Evolutionary conservation across 768 basidiomycete species (phyloP).

Genomic region (Hydnomerulius pinastri): DNA sequence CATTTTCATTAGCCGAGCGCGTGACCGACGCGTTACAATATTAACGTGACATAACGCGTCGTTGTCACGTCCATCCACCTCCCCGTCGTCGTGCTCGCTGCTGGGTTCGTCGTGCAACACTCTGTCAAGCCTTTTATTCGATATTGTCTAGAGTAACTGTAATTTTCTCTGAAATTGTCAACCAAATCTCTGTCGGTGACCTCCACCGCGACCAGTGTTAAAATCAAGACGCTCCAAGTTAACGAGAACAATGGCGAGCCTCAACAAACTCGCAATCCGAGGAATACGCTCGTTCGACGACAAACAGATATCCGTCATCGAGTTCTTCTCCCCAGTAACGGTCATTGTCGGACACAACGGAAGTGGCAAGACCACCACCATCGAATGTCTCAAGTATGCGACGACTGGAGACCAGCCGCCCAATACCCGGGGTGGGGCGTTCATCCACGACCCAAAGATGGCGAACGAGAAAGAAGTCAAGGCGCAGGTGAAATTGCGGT

Average conservation of each 20-base stretch:
- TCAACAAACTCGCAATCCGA: slow-evolving; percentile 93
- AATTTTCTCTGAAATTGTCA: too few relatives aligned
- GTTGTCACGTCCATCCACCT: too few relatives aligned
- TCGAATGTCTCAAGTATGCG: slow-evolving; percentile 99
- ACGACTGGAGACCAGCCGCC: slow-evolving; percentile 98
- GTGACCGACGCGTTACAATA: too few relatives aligned
- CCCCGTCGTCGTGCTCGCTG: too few relatives aligned
- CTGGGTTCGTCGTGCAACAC: too few relatives aligned
- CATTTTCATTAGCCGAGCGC: too few relatives aligned
- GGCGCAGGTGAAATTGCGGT: slow-evolving; percentile 95
- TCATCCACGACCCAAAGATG: slow-evolving; percentile 98
- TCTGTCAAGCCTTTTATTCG: too few relatives aligned
- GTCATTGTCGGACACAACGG: slow-evolving; percentile 99
- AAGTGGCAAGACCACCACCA: slow-evolving; percentile 97
- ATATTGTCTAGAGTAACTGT: too few relatives aligned
- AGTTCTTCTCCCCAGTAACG: slow-evolving; percentile 96
- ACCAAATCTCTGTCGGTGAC: too few relatives aligned
- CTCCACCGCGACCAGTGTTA: too few relatives aligned
- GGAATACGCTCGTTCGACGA: slow-evolving; percentile 97
- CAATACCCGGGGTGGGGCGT: slow-evolving; percentile 97
- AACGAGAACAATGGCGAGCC: slow-evolving; percentile 58
- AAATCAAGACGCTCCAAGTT: too few relatives aligned
- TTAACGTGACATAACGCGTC: too few relatives aligned
- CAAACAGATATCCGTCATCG: slow-evolving; percentile 89
- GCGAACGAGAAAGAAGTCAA: slow-evolving; percentile 99